Evolutionary conservation across 805 yeast species (phyloP), one percentile per base, ranked within the genome.

Genomic region (Monosporozyma aquatica): DNA sequence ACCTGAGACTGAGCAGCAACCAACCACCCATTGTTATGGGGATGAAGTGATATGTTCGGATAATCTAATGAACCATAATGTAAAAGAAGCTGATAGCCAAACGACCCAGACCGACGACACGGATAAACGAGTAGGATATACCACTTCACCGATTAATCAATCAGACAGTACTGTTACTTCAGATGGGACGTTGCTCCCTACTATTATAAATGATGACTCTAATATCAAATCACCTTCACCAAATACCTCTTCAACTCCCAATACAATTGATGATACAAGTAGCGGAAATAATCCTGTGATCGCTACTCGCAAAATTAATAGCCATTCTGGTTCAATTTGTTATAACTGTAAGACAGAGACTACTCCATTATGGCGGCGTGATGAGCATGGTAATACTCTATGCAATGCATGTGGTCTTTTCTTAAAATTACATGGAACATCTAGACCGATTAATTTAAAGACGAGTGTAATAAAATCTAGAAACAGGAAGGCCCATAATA

Each of bases 331-430:
- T 26, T 85, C 92, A 5, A 71, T 80, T 21, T 87, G 97, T 62
- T 83, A 81, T 52, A 87, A 87, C 62, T 87, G 97, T 66, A 75
- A 80, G 54, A 89, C 97, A 2, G 82, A 84, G 46, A 87, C 87
- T 2, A 87, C 97, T 2, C 96, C 97, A 1, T 69, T 89, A 23
- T 89, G 96, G 96, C 74, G 96, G 64, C 71, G 96, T 48, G 95
- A 87, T 63, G 95, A 86, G 55, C 75, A 85, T 4, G 94, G 94
- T 18, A 82, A 79, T 56, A 94, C 87, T 30, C 71, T 89, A 38
- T 87, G 97, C 62, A 87, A 87, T 65, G 97, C 97, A 7, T 87
- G 95, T 67, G 95, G 95, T 0, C 68, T 87, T 38, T 87, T 87
- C 53, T 66, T 87, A 47, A 87, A 87, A 64, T 71, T 87, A 37